Conservation (phyloP, 331 rosid genomes). For the Acacia pycnantha region DNA sequence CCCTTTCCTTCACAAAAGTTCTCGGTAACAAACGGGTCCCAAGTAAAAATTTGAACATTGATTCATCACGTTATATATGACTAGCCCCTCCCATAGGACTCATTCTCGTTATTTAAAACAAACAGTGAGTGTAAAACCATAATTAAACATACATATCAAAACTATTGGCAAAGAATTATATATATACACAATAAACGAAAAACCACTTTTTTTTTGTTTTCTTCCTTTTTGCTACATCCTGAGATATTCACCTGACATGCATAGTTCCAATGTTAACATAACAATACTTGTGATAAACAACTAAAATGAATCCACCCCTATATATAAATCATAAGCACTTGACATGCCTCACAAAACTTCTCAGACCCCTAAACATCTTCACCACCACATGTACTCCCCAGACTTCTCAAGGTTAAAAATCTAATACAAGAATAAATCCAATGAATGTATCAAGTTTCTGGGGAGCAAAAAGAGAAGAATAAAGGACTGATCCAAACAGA, state of each 20-base stretch:
- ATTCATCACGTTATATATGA: no score
- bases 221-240: slow-evolving; percentile 12
- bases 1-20: no score
- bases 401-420: slow-evolving; percentile 54
- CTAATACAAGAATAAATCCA: slow-evolving; percentile 96
- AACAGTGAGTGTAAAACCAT: not conserved
- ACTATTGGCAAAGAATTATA: not conserved
- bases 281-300: slow-evolving; percentile 28
- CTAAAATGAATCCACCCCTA: slow-evolving; percentile 42
- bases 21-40: no score
- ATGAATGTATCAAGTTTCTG: slow-evolving; percentile 68
- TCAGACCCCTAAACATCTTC: slow-evolving; percentile 29
- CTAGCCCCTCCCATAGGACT: no score
- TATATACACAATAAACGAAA: slow-evolving; percentile 23
- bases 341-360: slow-evolving; percentile 42
- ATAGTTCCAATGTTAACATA: slow-evolving; percentile 27
- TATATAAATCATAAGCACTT: slow-evolving; percentile 33
- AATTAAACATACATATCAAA: not conserved
- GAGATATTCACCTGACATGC: slow-evolving; percentile 29
- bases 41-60: no score
- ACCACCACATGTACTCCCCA: slow-evolving; percentile 57
- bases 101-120: no score
- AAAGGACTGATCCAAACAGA: slow-evolving; percentile 53
- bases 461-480: not conserved
- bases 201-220: not conserved